Evolutionary conservation across 140 eudicot genomes (phyloP).

Genomic region (Oenanthe javanica): DNA sequence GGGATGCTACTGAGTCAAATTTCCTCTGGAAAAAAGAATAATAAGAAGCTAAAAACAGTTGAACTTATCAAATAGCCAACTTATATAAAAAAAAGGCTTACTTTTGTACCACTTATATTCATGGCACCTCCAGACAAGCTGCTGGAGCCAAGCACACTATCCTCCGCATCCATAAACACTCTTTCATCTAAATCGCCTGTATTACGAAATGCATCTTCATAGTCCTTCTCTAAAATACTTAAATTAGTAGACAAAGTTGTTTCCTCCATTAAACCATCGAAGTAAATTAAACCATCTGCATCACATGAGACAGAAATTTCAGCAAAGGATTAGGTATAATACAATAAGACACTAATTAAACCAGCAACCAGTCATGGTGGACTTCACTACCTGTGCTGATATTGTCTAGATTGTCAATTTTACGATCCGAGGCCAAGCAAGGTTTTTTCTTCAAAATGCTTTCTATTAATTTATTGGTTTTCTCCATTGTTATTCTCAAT

Average conservation of each 20-base stretch:
- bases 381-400: slow-evolving; percentile 45
- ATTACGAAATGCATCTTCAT: slow-evolving; percentile 40
- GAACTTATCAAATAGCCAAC: neutral
- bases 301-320: neutral
- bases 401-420: slow-evolving; percentile 40
- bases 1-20: slow-evolving; percentile 60
- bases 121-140: slow-evolving; percentile 86
- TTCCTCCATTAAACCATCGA: slow-evolving; percentile 64
- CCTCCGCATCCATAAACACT: slow-evolving; percentile 68
- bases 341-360: neutral
- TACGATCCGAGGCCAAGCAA: slow-evolving; percentile 57
- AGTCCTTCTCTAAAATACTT: slow-evolving; percentile 61
- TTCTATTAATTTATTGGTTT: slow-evolving; percentile 52
- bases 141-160: slow-evolving; percentile 79
- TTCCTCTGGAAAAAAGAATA: slow-evolving; percentile 46
- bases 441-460: slow-evolving; percentile 57
- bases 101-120: slow-evolving; percentile 60
- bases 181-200: slow-evolving; percentile 85
- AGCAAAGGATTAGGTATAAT: neutral
- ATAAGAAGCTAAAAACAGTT: neutral
- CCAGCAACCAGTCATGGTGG: neutral
- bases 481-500: slow-evolving; percentile 55
- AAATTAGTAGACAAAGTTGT: slow-evolving; percentile 49
- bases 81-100: slow-evolving; percentile 20
- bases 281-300: slow-evolving; percentile 75